These are phyloP conservation scores for Gyrodon lividus DNA, from an alignment of 768 basidiomycete genomes.

Conservation along the genomic window DNA sequence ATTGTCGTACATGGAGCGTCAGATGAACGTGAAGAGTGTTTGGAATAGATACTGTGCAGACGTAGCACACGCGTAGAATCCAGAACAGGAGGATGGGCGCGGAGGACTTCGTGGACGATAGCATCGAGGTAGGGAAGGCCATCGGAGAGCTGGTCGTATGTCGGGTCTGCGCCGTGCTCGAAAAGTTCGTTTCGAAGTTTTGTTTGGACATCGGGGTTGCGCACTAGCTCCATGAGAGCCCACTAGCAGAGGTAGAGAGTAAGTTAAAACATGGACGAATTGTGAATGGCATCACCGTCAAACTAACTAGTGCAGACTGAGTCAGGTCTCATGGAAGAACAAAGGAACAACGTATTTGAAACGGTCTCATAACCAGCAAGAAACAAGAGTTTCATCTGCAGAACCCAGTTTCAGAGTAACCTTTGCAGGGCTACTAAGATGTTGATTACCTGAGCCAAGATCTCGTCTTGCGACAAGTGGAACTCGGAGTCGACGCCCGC, in stretches of 20 bases:
- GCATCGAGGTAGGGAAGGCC: slow-evolving; percentile 55
- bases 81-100: slow-evolving; percentile 39
- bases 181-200: slow-evolving; percentile 50
- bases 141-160: slow-evolving; percentile 51
- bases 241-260: slow-evolving; percentile 35
- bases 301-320: slow-evolving; percentile 7
- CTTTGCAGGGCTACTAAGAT: too few species aligned
- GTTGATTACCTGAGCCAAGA: slow-evolving; percentile 21
- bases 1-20: slow-evolving; percentile 5
- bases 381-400: slow-evolving; percentile 18
- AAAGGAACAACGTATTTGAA: slow-evolving; percentile 10
- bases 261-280: not conserved
- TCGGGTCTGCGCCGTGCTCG: slow-evolving; percentile 44
- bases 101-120: slow-evolving; percentile 43
- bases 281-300: slow-evolving; percentile 6
- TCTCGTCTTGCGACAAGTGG: slow-evolving; percentile 26
- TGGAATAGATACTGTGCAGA: not conserved
- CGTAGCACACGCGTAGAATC: slow-evolving; percentile 19
- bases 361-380: slow-evolving; percentile 23
- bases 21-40: not conserved
- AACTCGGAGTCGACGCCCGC: slow-evolving; percentile 25
- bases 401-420: not conserved
- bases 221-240: slow-evolving; percentile 56
- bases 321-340: not conserved
- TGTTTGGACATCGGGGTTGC: slow-evolving; percentile 43